Base-by-base conservation (phyloP, 2,329 filamentous ascomycete species). In the Claviceps sp. region DNA sequence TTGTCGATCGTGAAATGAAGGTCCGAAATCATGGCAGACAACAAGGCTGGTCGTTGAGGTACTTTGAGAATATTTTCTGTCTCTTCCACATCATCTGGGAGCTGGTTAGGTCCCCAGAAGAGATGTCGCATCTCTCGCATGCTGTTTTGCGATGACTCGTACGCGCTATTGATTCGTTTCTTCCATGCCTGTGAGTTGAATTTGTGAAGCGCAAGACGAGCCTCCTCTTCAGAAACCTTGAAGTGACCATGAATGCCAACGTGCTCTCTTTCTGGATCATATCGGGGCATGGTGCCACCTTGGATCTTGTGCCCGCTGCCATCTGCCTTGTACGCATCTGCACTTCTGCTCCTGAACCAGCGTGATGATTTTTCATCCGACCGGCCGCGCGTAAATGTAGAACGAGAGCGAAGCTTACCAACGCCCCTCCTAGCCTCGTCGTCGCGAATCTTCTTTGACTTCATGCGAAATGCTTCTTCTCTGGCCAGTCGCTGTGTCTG, bases 131-230 rank as follows among this genome's bases (percentile, higher is more conserved):
- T 77, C 54, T 94, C 88, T 56, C 81, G 84, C 65, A 91, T 86
- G n/a, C 81, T 80, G 37, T 79, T 77, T 54, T 79, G 84, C 49
- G 90, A 84, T 56, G 82, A 79, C 20, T 73, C 70, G 61, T 86
- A 82, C 26, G 84, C 82, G 50, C 81, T 77, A 61, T 95, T 88
- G 55, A 98, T 96, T 16, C 91, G 84, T 62, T 80, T 82, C 67
- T 88, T 95, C 93, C 93, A 98, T 52, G 87, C 90, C 60, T 88
- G 83, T 2, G 91, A 80, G 66, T 97, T 95, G 62, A 94, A 82
- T 51, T 81, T 73, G 60, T 93, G 77, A 13, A 98, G 74, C 59
- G 79, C 85, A 50, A 82, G 75, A 61, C 83, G 80, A 5, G 93
- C 93, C 58, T 93, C 85, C 13, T 84, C 77, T 42, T 88, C 79